Conservation (phyloP, 352 stramenopile species). For the Phytophthora melonis region DNA sequence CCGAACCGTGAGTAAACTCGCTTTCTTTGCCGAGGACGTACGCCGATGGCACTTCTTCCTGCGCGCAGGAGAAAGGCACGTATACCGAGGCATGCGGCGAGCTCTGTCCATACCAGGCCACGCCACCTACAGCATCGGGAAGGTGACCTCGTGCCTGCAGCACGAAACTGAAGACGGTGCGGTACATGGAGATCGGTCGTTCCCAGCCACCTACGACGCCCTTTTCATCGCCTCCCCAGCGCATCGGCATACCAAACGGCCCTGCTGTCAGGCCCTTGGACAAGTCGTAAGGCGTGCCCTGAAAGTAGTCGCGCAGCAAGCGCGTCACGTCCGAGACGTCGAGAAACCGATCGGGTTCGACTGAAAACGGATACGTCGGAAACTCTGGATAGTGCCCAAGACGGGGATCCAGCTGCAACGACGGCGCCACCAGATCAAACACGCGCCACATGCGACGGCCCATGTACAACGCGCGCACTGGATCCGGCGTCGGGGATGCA, state of each 20-base stretch:
- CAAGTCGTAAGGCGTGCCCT: conserved; percentile 91
- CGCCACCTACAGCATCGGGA: conserved; percentile 59
- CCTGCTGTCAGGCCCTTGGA: conserved; percentile 85
- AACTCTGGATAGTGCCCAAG: conserved; percentile 72
- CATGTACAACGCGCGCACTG: conserved; percentile 71
- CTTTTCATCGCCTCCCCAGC: conserved; percentile 75
- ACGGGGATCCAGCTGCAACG: conserved; percentile 74
- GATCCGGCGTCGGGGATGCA: conserved; percentile 57
- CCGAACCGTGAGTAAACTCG: conserved; percentile 68
- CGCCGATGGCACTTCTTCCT: conserved; percentile 54
- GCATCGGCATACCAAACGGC: conserved; percentile 92
- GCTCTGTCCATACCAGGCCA: conserved; percentile 77
- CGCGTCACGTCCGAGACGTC: conserved; percentile 78
- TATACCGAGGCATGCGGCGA: conserved; percentile 78
- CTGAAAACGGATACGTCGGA: conserved; percentile 90
- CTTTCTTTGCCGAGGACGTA: conserved; percentile 80
- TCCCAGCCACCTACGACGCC: conserved; percentile 83
- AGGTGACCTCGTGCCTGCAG: conserved; percentile 58
- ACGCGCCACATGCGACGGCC: conserved; percentile 92
- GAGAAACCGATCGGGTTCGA: conserved; percentile 72
- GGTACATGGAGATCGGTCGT: conserved; percentile 93
- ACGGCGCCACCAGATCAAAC: conserved; percentile 84
- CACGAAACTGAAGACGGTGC: conserved; percentile 91
- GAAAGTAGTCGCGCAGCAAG: conserved; percentile 91
- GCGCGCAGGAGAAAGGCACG: conserved; percentile 75